Base-by-base conservation (phyloP, 257 asterid species). In the Gentiana macrophylla region DNA sequence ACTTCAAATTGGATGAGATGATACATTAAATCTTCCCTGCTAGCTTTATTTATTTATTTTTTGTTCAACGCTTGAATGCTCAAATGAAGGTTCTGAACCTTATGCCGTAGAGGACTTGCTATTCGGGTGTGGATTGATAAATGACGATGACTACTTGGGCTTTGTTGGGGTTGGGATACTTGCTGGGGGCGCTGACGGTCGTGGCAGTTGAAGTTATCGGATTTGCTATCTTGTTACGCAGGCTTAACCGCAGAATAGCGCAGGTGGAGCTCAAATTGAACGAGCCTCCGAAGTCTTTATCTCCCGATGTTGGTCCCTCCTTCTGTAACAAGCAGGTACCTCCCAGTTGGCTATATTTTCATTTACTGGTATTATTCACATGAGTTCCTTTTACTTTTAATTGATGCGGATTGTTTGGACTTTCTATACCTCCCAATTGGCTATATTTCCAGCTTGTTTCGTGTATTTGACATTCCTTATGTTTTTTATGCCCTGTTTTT, bases 121-220 rank as follows among this genome's bases (percentile, higher is more conserved):
- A 7, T 41, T 41, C 9, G 3, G 55, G 3, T 52, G 59, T 1
- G 5, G 49, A 44, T 41, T 44, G 57, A 33, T 49, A 24, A 24
- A 24, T 24, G 24, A 24, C 24, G 56, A 49, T 37, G 65, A 7
- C 15, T 70, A 79, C 84, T 83, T 67, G 74, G 72, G 34, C 84
- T 63, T 65, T 77, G 49, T 53, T 84, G 75, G 48, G 79, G 15
- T 10, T 61, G 8, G 86, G 70, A 56, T 92, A 87, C 79, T 57
- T 85, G 54, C 34, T 77, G 8, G 98, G 97, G 66, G 97, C 76
- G 43, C 56, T 85, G 44, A 59, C 86, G n/a, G 78, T 77, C 59
- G 56, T 91, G n/a, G 88, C 68, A 33, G n/a, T 76, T 55, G 93
- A 91, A 78, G 85, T 64, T 61, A 52, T 65, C 4, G 84, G 73